These are phyloP conservation scores for Aotearoamyces nothofagi DNA, from an alignment of 2,329 filamentous ascomycete species.

Conservation along the genomic window DNA sequence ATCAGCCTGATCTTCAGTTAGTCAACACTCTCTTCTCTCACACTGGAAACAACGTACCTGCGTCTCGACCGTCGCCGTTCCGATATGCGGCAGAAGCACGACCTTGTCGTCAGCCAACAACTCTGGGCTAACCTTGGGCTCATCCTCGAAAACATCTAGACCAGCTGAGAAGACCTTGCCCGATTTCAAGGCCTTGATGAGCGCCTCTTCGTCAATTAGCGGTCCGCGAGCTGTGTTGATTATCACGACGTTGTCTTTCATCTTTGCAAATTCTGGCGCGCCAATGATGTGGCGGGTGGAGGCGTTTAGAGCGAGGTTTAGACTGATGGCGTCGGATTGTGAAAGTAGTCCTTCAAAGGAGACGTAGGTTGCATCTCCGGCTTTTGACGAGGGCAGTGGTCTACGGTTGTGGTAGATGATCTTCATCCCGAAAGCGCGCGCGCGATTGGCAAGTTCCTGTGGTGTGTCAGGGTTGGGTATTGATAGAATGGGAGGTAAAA, in stretches of 20 bases:
- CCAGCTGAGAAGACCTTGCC: constrained; percentile 59
- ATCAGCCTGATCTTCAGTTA: too few species aligned
- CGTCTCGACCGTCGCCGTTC: constrained; percentile 26
- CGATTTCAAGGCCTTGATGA: constrained; percentile 54
- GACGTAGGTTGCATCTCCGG: constrained; percentile 42
- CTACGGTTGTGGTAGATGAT: constrained; percentile 59
- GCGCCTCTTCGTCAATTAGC: constrained; percentile 62
- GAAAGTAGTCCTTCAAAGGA: constrained; percentile 53
- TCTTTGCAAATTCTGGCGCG: constrained; percentile 48
- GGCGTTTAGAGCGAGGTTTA: constrained; percentile 63
- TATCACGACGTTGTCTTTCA: constrained; percentile 63
- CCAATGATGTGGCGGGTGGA: constrained; percentile 55
- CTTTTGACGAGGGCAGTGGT: constrained; percentile 33
- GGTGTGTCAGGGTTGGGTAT: constrained; percentile 1
- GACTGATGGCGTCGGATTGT: constrained; percentile 56
- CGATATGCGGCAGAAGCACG: constrained; percentile 67
- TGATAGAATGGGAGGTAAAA: not conserved
- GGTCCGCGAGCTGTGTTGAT: constrained; percentile 70
- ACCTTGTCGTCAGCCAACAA: constrained; percentile 52
- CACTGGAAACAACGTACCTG: too few species aligned
- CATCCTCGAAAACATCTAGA: constrained; percentile 66
- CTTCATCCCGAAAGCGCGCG: constrained; percentile 55
- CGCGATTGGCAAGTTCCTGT: constrained; percentile 57
- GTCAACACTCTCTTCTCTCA: too few species aligned
- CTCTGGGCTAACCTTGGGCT: constrained; percentile 57